Conservation (phyloP, 345 rosid genomes). For the Erysimum cheiranthoides region DNA sequence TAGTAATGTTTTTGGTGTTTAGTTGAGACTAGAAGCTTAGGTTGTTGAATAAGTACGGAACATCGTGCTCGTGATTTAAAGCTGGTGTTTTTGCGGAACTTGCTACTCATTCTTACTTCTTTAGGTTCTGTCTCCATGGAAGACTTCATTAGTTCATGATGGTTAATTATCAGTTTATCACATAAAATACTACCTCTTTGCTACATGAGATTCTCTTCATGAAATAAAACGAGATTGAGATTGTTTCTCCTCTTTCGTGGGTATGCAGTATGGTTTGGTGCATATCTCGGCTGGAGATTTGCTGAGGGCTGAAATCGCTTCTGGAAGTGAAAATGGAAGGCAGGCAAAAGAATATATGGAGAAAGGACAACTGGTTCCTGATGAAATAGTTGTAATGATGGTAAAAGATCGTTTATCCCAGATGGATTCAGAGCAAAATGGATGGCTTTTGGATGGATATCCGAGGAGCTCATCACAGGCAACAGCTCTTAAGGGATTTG, state of each 20-base stretch:
- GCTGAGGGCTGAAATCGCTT: constrained; percentile 76
- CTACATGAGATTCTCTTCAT: background rate
- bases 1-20: background rate
- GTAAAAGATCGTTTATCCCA: constrained; percentile 79
- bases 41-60: constrained; percentile 4
- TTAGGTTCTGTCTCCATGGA: too few species aligned
- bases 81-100: too few species aligned
- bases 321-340: constrained; percentile 86
- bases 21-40: constrained; percentile 1
- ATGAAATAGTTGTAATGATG: constrained; percentile 86
- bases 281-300: constrained; percentile 95
- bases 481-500: constrained; percentile 68
- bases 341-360: constrained; percentile 86
- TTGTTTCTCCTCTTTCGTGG: constrained; percentile 39
- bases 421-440: constrained; percentile 76
- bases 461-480: constrained; percentile 95
- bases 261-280: constrained; percentile 88
- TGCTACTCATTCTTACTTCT: too few species aligned
- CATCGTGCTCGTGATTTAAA: background rate
- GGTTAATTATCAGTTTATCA: too few species aligned
- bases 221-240: constrained; percentile 35
- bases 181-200: background rate
- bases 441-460: constrained; percentile 98
- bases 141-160: too few species aligned
- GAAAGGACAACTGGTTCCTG: constrained; percentile 79